Conservation (phyloP, 495 filamentous ascomycete species). For the Aspergillus indologenus region DNA sequence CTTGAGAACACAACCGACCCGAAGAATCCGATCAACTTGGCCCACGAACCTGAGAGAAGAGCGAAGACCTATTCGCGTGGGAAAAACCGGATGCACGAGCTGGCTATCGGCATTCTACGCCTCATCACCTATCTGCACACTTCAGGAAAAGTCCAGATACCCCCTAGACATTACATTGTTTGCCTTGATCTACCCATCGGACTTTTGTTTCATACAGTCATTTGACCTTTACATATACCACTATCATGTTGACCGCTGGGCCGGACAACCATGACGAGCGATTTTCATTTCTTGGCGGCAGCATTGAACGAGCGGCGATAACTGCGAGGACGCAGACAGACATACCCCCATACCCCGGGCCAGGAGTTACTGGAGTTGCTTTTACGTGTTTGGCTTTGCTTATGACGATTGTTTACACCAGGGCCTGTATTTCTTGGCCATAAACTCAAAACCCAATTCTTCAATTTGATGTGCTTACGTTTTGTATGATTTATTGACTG, state of each 20-base stretch:
- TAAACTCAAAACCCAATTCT: not conserved
- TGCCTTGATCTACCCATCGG: not conserved
- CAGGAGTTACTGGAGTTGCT: not conserved
- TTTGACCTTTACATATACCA: not conserved
- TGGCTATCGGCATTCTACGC: not conserved
- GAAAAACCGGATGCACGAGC: not conserved
- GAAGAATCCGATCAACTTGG: slow-evolving; percentile 1
- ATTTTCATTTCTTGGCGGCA: not conserved
- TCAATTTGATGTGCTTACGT: not conserved
- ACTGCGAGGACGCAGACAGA: slow-evolving; percentile 1
- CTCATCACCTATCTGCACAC: not conserved
- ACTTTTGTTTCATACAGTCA: not conserved
- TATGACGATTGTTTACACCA: not conserved
- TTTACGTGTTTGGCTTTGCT: not conserved
- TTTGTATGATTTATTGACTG: slow-evolving; percentile 1
- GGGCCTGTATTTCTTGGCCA: no score
- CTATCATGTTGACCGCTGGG: not conserved
- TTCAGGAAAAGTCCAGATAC: not conserved
- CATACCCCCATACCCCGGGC: slow-evolving; percentile 5
- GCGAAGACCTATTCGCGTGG: no score
- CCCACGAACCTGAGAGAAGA: not conserved
- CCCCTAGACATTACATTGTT: not conserved
- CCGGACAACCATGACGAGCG: not conserved
- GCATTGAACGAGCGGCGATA: slow-evolving; percentile 1
- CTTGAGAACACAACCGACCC: slow-evolving; percentile 18